These are phyloP conservation scores for Exophiala dermatitidis DNA, from an alignment of 2,329 filamentous ascomycete species.

Conservation along the genomic window DNA sequence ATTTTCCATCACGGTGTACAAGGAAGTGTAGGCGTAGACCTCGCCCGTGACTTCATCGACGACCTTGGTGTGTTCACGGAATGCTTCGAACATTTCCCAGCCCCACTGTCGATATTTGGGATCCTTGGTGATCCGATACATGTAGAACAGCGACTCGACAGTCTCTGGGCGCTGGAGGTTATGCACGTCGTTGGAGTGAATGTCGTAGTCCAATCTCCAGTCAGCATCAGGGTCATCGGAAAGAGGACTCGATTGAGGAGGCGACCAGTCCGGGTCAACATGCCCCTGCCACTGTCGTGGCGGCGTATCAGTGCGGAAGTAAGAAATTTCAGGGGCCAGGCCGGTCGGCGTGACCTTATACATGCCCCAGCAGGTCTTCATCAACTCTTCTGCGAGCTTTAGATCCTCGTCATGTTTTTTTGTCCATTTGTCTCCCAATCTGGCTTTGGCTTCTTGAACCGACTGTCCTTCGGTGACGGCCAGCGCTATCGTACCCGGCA, in stretches of 20 bases:
- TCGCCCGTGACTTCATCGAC: slow-evolving; percentile 50
- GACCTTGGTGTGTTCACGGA: slow-evolving; percentile 77
- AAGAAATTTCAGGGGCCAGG: slow-evolving; percentile 88
- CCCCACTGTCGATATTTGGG: slow-evolving; percentile 88
- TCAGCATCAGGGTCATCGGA: slow-evolving; percentile 44
- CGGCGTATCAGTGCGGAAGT: slow-evolving; percentile 70
- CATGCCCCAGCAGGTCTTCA: slow-evolving; percentile 97
- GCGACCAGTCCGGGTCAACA: slow-evolving; percentile 42
- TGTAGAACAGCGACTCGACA: slow-evolving; percentile 92
- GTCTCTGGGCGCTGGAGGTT: slow-evolving; percentile 95
- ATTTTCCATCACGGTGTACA: slow-evolving; percentile 21
- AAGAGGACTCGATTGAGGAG: slow-evolving; percentile 41
- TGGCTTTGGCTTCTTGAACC: slow-evolving; percentile 62
- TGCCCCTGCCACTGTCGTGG: slow-evolving; percentile 41
- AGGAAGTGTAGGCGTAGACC: slow-evolving; percentile 25
- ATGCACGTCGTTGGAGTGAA: slow-evolving; percentile 77
- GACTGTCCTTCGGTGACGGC: slow-evolving; percentile 73
- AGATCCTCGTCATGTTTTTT: slow-evolving; percentile 80
- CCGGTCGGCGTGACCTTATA: slow-evolving; percentile 86
- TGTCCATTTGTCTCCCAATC: slow-evolving; percentile 51
- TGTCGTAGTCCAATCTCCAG: slow-evolving; percentile 71
- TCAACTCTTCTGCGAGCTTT: slow-evolving; percentile 76
- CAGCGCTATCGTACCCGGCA: slow-evolving; percentile 90
- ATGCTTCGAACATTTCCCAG: slow-evolving; percentile 96
- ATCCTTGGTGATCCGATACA: slow-evolving; percentile 97